phyloP scores from a whole-genome alignment of 1,284 basidiomycete species.

The Tremellales sp. region DNA sequence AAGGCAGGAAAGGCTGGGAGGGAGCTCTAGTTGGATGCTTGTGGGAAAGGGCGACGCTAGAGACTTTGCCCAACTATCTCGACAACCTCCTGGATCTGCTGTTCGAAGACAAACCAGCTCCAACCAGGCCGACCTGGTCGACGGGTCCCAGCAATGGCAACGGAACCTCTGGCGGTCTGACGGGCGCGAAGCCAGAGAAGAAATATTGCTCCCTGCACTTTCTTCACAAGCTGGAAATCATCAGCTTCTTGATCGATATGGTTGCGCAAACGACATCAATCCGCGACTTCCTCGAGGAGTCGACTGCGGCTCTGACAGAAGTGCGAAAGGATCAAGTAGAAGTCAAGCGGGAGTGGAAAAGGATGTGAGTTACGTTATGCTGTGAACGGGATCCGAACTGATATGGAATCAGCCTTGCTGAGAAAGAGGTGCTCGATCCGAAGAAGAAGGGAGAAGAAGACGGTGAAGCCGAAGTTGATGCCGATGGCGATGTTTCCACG shows the following conservation, averaged over 20 bases:
- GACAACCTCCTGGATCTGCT: constrained; percentile 70
- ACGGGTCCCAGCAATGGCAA: constrained; percentile 35
- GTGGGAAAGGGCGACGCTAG: constrained; percentile 78
- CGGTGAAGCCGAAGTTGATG: constrained; percentile 52
- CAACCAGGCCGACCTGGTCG: constrained; percentile 46
- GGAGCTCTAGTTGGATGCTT: constrained; percentile 78
- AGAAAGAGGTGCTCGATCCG: constrained; percentile 42
- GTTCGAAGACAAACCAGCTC: constrained; percentile 54
- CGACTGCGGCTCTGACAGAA: constrained; percentile 83
- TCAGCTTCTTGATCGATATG: constrained; percentile 83
- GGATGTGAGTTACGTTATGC: constrained; percentile 60
- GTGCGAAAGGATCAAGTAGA: constrained; percentile 94
- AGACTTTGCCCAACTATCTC: constrained; percentile 69
- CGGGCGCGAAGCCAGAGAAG: constrained; percentile 53
- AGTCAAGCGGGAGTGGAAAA: constrained; percentile 80
- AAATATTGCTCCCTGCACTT: constrained; percentile 71
- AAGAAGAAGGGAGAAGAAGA: constrained; percentile 49
- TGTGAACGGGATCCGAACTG: not conserved
- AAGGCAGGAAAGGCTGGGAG: constrained; percentile 60
- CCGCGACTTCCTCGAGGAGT: constrained; percentile 82
- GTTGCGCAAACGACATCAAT: constrained; percentile 85
- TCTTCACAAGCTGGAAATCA: constrained; percentile 74
- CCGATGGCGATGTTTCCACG: constrained; percentile 47
- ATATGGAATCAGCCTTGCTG: constrained; percentile 40
- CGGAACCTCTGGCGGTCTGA: constrained; percentile 44